Percentiles rank a stretch among this genome's conserved stretches.
These are phyloP conservation scores for Azolla pinnata DNA, from an alignment of 75 land plant species.

Conservation along the genomic window DNA sequence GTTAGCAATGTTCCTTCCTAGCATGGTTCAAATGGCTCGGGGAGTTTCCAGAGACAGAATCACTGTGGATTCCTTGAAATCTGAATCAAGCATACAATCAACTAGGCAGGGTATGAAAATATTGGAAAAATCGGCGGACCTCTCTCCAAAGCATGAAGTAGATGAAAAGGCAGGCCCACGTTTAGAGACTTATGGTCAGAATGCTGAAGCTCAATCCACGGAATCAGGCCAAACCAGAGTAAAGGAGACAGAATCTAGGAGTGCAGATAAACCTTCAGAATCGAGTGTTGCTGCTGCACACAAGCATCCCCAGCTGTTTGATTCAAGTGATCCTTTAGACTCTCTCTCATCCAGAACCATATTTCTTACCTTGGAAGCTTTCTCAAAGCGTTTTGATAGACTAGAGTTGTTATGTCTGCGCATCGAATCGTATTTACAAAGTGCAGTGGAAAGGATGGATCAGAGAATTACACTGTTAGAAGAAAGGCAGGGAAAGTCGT, in stretches of 20 bases:
- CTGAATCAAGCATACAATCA: not conserved
- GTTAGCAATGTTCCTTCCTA: constrained; percentile 62
- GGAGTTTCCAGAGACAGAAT: constrained; percentile 7
- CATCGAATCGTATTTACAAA: constrained; percentile 58
- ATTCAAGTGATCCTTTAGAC: not conserved
- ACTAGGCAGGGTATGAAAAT: too few species aligned
- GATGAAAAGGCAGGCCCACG: too few species aligned
- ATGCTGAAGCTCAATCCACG: not conserved
- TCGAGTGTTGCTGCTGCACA: not conserved
- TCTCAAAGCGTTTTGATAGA: constrained; percentile 37
- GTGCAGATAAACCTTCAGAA: not conserved
- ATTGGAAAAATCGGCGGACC: too few species aligned
- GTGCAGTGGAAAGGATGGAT: constrained; percentile 38
- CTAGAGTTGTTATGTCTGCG: constrained; percentile 41
- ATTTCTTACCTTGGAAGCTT: constrained; percentile 17
- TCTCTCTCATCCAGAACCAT: too few species aligned
- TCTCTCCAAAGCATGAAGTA: not conserved
- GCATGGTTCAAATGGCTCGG: constrained; percentile 48
- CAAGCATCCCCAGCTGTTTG: not conserved
- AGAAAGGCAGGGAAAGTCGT: too few species aligned
- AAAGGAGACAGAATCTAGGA: not conserved
- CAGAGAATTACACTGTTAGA: constrained; percentile 47
- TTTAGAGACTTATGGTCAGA: not conserved
- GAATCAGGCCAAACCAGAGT: not conserved
- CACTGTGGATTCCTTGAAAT: not conserved